Conservation (phyloP, 768 basidiomycete species). For the Udeniomyces megalosporus region DNA sequence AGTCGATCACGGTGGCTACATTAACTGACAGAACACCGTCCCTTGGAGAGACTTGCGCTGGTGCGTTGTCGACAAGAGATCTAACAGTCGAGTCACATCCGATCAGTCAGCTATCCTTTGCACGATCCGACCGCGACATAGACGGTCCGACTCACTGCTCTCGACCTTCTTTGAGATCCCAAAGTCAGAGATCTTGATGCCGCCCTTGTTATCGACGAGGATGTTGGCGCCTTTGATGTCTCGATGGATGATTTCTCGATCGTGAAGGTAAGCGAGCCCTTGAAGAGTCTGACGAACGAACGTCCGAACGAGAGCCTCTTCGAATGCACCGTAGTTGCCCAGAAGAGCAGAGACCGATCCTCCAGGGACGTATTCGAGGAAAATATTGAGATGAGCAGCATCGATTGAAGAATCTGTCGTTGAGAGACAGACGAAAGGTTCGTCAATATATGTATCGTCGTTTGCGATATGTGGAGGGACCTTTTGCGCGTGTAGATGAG, state of each 20-base stretch:
- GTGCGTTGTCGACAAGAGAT: conserved; percentile 38
- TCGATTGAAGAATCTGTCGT: conserved; percentile 77
- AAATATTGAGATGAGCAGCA: conserved; percentile 80
- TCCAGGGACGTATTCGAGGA: conserved; percentile 90
- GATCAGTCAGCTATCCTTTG: no score
- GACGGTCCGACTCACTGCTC: conserved; percentile 50
- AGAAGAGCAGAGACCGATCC: conserved; percentile 81
- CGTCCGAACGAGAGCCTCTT: conserved; percentile 77
- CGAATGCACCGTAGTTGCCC: conserved; percentile 83
- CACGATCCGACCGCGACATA: not conserved
- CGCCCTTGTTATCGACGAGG: conserved; percentile 92
- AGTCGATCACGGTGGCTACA: no score
- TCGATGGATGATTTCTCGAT: conserved; percentile 85
- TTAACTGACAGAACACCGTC: conserved; percentile 56
- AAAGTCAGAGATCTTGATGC: conserved; percentile 92
- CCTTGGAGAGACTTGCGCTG: conserved; percentile 90
- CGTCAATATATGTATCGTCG: not conserved
- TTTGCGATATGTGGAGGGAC: no score
- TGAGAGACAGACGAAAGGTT: not conserved
- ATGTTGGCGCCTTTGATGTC: conserved; percentile 99
- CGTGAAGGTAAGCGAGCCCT: conserved; percentile 79
- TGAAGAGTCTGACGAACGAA: conserved; percentile 83
- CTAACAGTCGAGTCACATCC: conserved; percentile 13
- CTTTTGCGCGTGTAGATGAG: no score
- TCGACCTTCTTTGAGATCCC: conserved; percentile 96